Conservation (phyloP, 2,329 filamentous ascomycete genomes). For the Diaporthe sp. region DNA sequence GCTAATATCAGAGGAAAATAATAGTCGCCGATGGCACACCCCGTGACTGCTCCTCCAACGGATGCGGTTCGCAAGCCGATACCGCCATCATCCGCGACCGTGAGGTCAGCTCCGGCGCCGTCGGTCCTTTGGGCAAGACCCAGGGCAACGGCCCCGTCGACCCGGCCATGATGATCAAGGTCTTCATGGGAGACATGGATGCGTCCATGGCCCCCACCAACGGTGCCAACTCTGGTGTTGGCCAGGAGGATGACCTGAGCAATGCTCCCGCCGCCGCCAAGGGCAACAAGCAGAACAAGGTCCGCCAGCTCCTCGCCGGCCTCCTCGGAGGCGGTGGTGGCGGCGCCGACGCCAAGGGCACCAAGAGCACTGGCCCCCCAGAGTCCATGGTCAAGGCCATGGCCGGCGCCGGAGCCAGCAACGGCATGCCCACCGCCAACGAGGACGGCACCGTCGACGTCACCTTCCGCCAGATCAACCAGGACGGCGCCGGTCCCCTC, state of each 20-base stretch:
- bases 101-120: conserved; percentile 62
- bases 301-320: conserved; percentile 45
- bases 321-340: conserved; percentile 44
- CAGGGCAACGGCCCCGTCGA: conserved; percentile 62
- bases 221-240: conserved; percentile 48
- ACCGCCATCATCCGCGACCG: conserved; percentile 66
- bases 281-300: conserved; percentile 36
- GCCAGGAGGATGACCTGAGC: conserved; percentile 49
- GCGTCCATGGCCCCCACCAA: conserved; percentile 46
- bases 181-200: conserved; percentile 59
- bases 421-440: conserved; percentile 65
- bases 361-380: conserved; percentile 52
- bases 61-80: conserved; percentile 66
- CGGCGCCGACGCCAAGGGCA: conserved; percentile 52
- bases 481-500: conserved; percentile 69
- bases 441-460: conserved; percentile 66
- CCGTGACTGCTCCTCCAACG: conserved; percentile 65
- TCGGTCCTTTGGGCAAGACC: conserved; percentile 66
- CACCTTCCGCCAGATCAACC: conserved; percentile 72
- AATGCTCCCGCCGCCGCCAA: conserved; percentile 31
- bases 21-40: conserved; percentile 66
- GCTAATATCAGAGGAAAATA: not conserved
- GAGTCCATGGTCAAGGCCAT: conserved; percentile 63
- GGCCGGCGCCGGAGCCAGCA: conserved; percentile 60
- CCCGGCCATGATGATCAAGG: conserved; percentile 61